A percentile compares a stretch with the other conserved stretches of the same genome.
Conservation (phyloP, 306 rosid genomes). For the Datisca glomerata region DNA sequence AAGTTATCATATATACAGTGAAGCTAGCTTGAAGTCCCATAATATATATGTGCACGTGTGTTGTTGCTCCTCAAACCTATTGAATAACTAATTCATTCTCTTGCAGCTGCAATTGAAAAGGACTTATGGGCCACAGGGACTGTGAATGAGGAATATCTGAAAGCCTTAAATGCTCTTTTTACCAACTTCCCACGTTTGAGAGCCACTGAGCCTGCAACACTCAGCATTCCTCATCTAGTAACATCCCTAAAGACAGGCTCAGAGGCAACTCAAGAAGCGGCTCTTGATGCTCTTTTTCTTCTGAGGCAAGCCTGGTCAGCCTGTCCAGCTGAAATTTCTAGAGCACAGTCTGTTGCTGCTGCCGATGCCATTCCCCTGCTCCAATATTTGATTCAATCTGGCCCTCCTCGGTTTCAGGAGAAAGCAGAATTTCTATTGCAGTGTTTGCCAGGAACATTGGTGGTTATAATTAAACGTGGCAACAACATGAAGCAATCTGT, state of each 20-base stretch:
- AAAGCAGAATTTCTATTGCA: conserved; percentile 91
- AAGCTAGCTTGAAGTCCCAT: too few relatives aligned
- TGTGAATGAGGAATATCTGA: conserved; percentile 90
- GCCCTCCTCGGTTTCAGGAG: conserved; percentile 97
- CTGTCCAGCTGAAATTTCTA: conserved; percentile 93
- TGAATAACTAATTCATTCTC: conserved; percentile 10
- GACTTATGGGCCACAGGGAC: conserved; percentile 95
- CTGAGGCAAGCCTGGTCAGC: conserved; percentile 99
- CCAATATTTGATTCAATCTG: conserved; percentile 93
- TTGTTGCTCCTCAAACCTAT: neutral
- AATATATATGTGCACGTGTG: too few relatives aligned
- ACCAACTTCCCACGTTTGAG: conserved; percentile 98
- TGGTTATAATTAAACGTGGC: conserved; percentile 81
- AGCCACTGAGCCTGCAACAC: conserved; percentile 96
- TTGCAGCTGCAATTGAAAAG: conserved; percentile 87
- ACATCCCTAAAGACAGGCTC: conserved; percentile 91
- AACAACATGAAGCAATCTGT: conserved; percentile 98
- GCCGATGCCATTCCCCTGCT: conserved; percentile 96
- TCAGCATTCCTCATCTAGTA: conserved; percentile 94
- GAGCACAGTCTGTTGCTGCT: conserved; percentile 95
- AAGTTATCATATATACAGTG: too few relatives aligned
- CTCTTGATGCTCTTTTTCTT: conserved; percentile 87
- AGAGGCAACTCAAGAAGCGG: conserved; percentile 97
- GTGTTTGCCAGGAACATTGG: conserved; percentile 94
- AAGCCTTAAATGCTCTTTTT: conserved; percentile 83